Base-by-base conservation (phyloP, 768 basidiomycete species). In the Calocybe indica region DNA sequence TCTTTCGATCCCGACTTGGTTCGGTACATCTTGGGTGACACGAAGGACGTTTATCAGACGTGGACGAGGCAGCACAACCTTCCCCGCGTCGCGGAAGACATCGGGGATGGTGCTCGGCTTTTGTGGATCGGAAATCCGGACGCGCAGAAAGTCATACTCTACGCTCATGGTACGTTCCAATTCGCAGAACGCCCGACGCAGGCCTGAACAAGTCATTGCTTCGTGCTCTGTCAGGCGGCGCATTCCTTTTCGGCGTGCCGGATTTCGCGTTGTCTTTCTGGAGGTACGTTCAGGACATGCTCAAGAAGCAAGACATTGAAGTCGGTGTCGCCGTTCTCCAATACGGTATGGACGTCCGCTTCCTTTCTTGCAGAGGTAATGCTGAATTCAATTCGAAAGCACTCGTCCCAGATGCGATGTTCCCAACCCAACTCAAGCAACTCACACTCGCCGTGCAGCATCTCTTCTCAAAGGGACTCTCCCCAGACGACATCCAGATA, bases 401-500 rank as follows among this genome's bases (percentile, higher is more conserved):
- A 32, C 57, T 69, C 8, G 48, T 65, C 13, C 71, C 70, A 5
- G 58, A 58, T 22, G 64, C 59, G 5, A 44, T 50, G 5, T 73
- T 71, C 56, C 71, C 71, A 5, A 62, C 57, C 0, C 69, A 63
- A 32, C 60, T 70, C 6, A 57, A 53, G 9, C 68, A 71, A 44
- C 53, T 61, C 1, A 43, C 57, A 2, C 40, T 54, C 6, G 68
- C 62, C 4, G 49, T 72, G 14, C 48, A 64, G 32, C 64, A 67
- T 48, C 58, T 72, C 9, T 40, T 67, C 37, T 50, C 56, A 29
- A 48, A 51, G 3, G 68, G 67, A 8, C 51, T 68, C 6, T 47
- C 53, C 8, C 66, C 67, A 6, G 48, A 53, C 34, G 58, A 70
- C 51, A 53, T 71, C 14, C 57, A 65, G 39, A 45, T 72, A 8